phyloP scores from a whole-genome alignment of 495 filamentous ascomycete genomes.

The Talaromyces wortmannii region DNA sequence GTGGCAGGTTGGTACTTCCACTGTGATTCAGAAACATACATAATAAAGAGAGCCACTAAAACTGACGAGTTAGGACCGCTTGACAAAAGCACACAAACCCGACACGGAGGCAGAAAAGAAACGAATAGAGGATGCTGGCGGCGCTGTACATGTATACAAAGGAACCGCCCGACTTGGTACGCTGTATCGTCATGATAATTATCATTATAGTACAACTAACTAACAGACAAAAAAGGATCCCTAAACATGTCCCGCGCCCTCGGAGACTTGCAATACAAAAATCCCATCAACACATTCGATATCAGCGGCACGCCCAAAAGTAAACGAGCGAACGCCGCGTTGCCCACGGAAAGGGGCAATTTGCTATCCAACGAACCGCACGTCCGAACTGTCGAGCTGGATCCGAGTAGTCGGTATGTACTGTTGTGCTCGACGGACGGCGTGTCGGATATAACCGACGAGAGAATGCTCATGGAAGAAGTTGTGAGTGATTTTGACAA shows the following conservation, averaged over 20 bases:
- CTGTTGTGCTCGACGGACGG: conserved; percentile 26
- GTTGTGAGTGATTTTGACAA: conserved; percentile 26
- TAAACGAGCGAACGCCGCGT: conserved; percentile 3
- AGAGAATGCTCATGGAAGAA: conserved; percentile 21
- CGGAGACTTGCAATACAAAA: conserved; percentile 38
- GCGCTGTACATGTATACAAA: conserved; percentile 15
- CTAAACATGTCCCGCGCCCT: conserved; percentile 38
- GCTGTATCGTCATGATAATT: conserved; percentile 3
- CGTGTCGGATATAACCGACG: conserved; percentile 22
- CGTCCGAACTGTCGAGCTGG: conserved; percentile 15
- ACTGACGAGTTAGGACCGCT: conserved; percentile 15
- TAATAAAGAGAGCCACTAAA: conserved; percentile 1
- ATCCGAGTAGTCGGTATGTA: conserved; percentile 20
- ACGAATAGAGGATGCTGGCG: conserved; percentile 31
- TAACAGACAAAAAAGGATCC: conserved; percentile 12
- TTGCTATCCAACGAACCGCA: conserved; percentile 29
- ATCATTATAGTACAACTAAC: neutral
- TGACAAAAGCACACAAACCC: conserved; percentile 31
- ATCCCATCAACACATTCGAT: conserved; percentile 23
- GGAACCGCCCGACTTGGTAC: conserved; percentile 26
- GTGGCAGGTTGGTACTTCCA: neutral
- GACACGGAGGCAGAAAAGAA: conserved; percentile 19
- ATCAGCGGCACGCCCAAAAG: neutral
- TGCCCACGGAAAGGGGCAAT: conserved; percentile 15
- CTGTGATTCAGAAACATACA: neutral